Conservation (phyloP, 202 grass and related monocot genomes). For the Panicum hallii region DNA sequence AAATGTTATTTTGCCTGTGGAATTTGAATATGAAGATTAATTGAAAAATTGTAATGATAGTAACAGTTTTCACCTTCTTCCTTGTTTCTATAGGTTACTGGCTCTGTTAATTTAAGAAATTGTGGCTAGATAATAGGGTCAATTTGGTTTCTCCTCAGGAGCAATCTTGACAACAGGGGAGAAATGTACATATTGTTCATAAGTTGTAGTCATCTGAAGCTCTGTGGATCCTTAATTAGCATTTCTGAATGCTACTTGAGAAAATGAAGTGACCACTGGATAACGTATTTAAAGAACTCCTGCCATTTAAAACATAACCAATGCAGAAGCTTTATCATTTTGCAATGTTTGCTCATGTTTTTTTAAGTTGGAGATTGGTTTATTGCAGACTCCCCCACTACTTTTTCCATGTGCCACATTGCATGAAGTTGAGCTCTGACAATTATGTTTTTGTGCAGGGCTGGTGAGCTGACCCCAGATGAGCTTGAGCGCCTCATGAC, state of each 20-base stretch:
- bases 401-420: not conserved
- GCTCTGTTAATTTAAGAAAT: not conserved
- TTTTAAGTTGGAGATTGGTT: too few relatives aligned
- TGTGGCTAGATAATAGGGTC: not conserved
- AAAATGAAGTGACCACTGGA: not conserved
- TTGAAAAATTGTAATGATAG: not conserved
- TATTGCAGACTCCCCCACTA: not conserved
- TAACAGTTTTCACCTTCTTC: not conserved
- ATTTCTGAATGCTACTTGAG: not conserved
- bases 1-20: not conserved
- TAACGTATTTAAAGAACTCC: not conserved
- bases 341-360: not conserved
- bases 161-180: not conserved
- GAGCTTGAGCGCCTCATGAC: constrained; percentile 71
- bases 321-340: not conserved
- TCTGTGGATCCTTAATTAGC: not conserved
- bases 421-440: not conserved
- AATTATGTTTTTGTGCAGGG: constrained; percentile 38
- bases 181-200: not conserved
- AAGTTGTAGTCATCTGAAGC: not conserved
- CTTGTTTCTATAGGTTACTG: not conserved
- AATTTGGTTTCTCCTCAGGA: not conserved
- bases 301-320: not conserved
- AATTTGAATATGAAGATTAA: not conserved
- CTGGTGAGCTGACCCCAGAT: constrained; percentile 55